Evolutionary conservation across 495 filamentous ascomycete species (phyloP), one percentile per base, ranked within the genome.

Genomic region (Penicillium cinerascens): DNA sequence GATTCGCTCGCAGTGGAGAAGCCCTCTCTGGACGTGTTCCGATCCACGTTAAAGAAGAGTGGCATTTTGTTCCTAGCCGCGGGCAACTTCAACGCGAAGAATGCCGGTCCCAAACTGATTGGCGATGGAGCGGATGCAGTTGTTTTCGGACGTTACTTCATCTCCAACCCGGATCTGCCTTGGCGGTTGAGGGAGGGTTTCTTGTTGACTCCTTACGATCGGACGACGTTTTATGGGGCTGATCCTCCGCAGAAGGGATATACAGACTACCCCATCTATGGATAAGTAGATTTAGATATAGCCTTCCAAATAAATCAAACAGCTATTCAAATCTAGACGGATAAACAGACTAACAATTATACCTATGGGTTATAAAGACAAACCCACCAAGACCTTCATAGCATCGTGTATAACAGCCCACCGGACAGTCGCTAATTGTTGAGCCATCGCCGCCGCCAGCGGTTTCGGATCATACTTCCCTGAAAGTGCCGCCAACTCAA

Each of bases 101-200:
- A 71, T 54, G 55, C 63, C 0, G 61, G 55, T 2, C 42, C 47
- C 0, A 69, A 69, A 43, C 6, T 71, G 16, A 27, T 44, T 0
- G 33, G 17, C 8, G 66, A 61, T 47, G 56, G 54, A 10, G 66
- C 64, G 22, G 77, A 78, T 44, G 66, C 56, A 2, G 22, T 72
- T 38, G 77, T 76, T 0, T 89, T 84, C 65, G 86, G 86, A 18
- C 63, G 82, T 16, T 76, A 72, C 44, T 91, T 84, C 56, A 84
- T 89, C 55, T 69, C 80, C 27, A 91, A 79, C 35, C 87, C 87
- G 0, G 87, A 90, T 65, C 56, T 91, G 52, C 74, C 79, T 2
- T 81, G 77, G 38, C 69, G 83, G 43, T 51, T 90, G 44, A 63
- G 74, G 58, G 68, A 84, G 44, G 81, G 78, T 0, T 69, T 86